Percentiles rank a stretch among this genome's conserved stretches.
Evolutionary conservation across 371 early-diverging fungal genomes (phyloP).

Genomic region (Parasitella parasitica): DNA sequence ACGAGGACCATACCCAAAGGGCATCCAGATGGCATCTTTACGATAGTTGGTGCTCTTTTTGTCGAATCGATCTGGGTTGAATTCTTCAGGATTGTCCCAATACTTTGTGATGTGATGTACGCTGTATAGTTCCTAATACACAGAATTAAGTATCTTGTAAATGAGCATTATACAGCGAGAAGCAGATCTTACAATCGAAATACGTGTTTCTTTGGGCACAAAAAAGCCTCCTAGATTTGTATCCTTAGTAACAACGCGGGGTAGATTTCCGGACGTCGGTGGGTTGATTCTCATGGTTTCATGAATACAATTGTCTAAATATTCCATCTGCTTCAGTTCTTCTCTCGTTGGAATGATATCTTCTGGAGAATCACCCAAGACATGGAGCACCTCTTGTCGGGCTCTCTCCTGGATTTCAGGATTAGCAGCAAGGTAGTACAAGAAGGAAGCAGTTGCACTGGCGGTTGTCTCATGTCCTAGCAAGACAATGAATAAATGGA

Average conservation of each 20-base stretch:
- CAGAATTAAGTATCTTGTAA: not conserved
- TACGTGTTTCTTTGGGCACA: conserved; percentile 41
- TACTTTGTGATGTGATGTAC: conserved; percentile 24
- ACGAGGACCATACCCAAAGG: conserved; percentile 38
- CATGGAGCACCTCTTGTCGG: conserved; percentile 46
- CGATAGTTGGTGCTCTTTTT: not conserved
- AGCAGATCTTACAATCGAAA: conserved; percentile 23
- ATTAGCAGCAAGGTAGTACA: conserved; percentile 40
- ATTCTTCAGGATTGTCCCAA: conserved; percentile 28
- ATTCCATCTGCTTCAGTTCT: conserved; percentile 41
- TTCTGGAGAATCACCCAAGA: conserved; percentile 48
- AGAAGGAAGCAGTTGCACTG: conserved; percentile 36
- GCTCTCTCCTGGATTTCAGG: conserved; percentile 49
- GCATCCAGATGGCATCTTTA: conserved; percentile 25
- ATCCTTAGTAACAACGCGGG: conserved; percentile 31
- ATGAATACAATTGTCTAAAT: conserved; percentile 42
- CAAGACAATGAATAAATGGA: not conserved
- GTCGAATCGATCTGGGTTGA: conserved; percentile 33
- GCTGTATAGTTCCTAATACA: conserved; percentile 21
- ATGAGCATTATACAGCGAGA: not conserved
- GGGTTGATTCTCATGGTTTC: conserved; percentile 48
- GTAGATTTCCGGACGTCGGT: conserved; percentile 28
- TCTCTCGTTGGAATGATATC: conserved; percentile 47
- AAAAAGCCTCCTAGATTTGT: conserved; percentile 39
- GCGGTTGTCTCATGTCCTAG: conserved; percentile 54